These are phyloP conservation scores for Verticillium longisporum DNA, from an alignment of 2,329 filamentous ascomycete species.

Conservation along the genomic window DNA sequence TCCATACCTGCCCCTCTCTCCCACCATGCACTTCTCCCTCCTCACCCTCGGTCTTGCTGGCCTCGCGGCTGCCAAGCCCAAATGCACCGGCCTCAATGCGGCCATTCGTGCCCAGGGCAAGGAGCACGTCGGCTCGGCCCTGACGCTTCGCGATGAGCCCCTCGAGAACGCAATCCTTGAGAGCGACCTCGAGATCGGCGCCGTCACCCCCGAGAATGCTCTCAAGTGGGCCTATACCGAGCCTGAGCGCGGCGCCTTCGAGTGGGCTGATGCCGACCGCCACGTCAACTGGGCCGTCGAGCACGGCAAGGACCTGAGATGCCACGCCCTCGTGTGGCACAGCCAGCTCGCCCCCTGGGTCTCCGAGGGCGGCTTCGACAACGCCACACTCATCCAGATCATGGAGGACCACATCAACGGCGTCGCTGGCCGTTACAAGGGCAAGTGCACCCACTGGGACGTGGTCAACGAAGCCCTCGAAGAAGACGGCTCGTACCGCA, in stretches of 20 bases:
- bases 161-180: constrained; percentile 43
- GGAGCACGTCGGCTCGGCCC: constrained; percentile 50
- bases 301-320: constrained; percentile 43
- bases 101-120: constrained; percentile 18
- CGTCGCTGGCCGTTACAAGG: constrained; percentile 50
- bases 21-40: not conserved
- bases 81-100: constrained; percentile 13
- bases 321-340: constrained; percentile 48
- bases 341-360: constrained; percentile 32
- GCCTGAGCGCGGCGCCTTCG: constrained; percentile 50
- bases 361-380: constrained; percentile 40
- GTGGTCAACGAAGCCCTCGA: constrained; percentile 57
- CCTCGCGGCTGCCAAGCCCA: constrained; percentile 1
- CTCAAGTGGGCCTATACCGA: constrained; percentile 54
- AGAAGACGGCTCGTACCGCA: constrained; percentile 47
- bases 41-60: not conserved
- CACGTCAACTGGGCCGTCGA: constrained; percentile 34
- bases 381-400: constrained; percentile 46
- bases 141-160: constrained; percentile 45
- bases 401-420: constrained; percentile 50
- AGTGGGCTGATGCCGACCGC: constrained; percentile 51
- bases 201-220: constrained; percentile 44
- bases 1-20: not conserved
- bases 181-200: constrained; percentile 45
- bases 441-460: constrained; percentile 57